phyloP scores from a whole-genome alignment of 2,329 filamentous ascomycete species.

The Exophiala dermatitidis region DNA sequence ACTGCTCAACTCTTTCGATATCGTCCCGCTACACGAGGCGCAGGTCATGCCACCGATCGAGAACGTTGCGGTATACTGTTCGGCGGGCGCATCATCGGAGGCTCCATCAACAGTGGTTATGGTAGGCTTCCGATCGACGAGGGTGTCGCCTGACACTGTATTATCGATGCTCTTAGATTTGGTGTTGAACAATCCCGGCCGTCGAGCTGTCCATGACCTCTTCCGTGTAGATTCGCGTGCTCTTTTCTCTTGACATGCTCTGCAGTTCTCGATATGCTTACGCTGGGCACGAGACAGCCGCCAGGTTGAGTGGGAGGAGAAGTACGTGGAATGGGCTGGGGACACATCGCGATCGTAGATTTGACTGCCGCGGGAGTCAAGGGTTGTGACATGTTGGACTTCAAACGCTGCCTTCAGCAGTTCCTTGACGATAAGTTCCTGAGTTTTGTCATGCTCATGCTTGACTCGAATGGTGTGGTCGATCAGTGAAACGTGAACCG shows the following conservation, averaged over 20 bases:
- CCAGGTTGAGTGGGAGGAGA: conserved; percentile 8
- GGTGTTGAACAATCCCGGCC: not conserved
- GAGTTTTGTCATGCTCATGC: conserved; percentile 31
- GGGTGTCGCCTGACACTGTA: conserved; percentile 11
- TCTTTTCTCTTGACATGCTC: conserved; percentile 42
- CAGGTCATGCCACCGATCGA: conserved; percentile 68
- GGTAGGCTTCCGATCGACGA: conserved; percentile 7
- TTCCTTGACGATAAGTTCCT: conserved; percentile 33
- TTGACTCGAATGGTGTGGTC: conserved; percentile 39
- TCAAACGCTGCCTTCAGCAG: conserved; percentile 43
- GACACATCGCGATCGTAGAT: conserved; percentile 35
- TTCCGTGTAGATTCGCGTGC: conserved; percentile 24
- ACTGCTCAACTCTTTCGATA: conserved; percentile 54
- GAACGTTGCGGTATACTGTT: conserved; percentile 25
- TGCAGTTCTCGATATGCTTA: conserved; percentile 45
- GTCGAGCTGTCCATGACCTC: conserved; percentile 17
- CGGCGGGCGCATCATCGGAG: not conserved
- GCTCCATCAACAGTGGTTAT: conserved; percentile 13
- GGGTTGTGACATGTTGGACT: conserved; percentile 39
- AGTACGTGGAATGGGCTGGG: conserved; percentile 2
- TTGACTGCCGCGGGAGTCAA: conserved; percentile 30
- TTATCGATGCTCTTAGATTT: conserved; percentile 2
- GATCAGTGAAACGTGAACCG: conserved; percentile 39
- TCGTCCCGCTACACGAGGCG: conserved; percentile 58
- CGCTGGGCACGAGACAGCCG: conserved; percentile 26